Evolutionary conservation across 2,329 filamentous ascomycete genomes (phyloP).

Genomic region (Fusarium keratoplasticum): DNA sequence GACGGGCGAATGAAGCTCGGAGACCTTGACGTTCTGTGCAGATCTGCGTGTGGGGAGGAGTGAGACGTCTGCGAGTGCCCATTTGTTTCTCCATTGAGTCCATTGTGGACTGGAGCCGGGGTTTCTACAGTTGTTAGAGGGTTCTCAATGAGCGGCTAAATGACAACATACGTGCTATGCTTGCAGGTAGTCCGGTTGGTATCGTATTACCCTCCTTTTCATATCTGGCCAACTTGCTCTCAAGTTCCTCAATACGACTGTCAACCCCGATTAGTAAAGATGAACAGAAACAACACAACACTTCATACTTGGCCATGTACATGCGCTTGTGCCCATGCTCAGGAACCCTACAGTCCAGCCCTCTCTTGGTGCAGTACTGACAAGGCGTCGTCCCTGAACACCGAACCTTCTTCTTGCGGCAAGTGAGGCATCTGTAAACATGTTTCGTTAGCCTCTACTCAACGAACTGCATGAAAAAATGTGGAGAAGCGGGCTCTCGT

Average conservation of each 20-base stretch:
- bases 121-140: constrained; percentile 21
- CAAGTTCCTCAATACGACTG: constrained; percentile 43
- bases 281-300: neutral
- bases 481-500: constrained; percentile 28
- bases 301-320: constrained; percentile 42
- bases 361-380: constrained; percentile 42
- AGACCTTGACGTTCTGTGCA: constrained; percentile 32
- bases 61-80: constrained; percentile 24
- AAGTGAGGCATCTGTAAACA: constrained; percentile 38
- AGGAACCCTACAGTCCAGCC: constrained; percentile 41
- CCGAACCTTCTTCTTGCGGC: constrained; percentile 44
- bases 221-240: constrained; percentile 40
- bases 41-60: constrained; percentile 36
- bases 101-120: neutral
- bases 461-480: constrained; percentile 2
- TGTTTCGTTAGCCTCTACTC: neutral
- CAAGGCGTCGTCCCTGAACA: constrained; percentile 44
- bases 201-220: constrained; percentile 36
- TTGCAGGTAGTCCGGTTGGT: constrained; percentile 18
- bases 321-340: constrained; percentile 45
- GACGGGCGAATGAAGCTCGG: constrained; percentile 40
- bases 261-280: neutral
- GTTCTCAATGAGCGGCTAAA: fast-evolving
- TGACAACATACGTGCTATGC: constrained; percentile 23
- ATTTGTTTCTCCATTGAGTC: constrained; percentile 16